Conservation (phyloP, 139 green algal species). For the Picochlorum costavermella region DNA sequence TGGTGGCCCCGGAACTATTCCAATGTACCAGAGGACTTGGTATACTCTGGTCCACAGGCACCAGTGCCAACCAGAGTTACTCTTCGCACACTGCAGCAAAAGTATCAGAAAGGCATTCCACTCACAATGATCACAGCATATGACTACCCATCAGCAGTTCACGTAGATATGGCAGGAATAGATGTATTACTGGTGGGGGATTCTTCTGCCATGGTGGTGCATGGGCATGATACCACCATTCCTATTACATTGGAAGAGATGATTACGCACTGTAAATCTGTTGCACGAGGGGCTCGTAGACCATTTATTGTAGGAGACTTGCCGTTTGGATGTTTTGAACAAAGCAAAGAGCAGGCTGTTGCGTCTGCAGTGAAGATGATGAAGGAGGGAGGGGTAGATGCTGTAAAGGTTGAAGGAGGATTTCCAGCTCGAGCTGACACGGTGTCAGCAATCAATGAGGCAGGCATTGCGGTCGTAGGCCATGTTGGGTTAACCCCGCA, state of each 20-base stretch:
- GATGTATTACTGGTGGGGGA: conserved; percentile 96
- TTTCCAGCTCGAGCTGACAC: conserved; percentile 50
- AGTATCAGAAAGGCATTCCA: conserved; percentile 64
- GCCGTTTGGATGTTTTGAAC: conserved; percentile 89
- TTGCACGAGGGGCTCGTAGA: conserved; percentile 62
- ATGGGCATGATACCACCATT: conserved; percentile 98
- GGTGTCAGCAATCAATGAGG: conserved; percentile 70
- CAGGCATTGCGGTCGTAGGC: conserved; percentile 96
- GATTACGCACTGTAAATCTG: conserved; percentile 85
- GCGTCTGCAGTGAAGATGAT: conserved; percentile 72
- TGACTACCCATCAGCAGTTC: conserved; percentile 96
- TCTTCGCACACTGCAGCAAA: conserved; percentile 65
- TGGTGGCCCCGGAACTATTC: background rate
- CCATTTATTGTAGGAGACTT: conserved; percentile 70
- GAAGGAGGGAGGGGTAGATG: conserved; percentile 95
- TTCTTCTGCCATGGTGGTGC: conserved; percentile 93
- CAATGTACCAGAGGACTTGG: conserved; percentile 8
- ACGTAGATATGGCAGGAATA: conserved; percentile 83
- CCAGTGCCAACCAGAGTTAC: conserved; percentile 58
- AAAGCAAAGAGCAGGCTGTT: conserved; percentile 54
- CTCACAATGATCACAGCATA: conserved; percentile 97
- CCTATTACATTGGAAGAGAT: conserved; percentile 96
- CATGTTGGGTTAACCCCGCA: conserved; percentile 94
- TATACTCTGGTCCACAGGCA: conserved; percentile 15
- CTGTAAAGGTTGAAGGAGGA: conserved; percentile 93